Evolutionary conservation across 805 yeast species (phyloP), one percentile per base, ranked within the genome.

Genomic region (Pichia gijzeniarum): DNA sequence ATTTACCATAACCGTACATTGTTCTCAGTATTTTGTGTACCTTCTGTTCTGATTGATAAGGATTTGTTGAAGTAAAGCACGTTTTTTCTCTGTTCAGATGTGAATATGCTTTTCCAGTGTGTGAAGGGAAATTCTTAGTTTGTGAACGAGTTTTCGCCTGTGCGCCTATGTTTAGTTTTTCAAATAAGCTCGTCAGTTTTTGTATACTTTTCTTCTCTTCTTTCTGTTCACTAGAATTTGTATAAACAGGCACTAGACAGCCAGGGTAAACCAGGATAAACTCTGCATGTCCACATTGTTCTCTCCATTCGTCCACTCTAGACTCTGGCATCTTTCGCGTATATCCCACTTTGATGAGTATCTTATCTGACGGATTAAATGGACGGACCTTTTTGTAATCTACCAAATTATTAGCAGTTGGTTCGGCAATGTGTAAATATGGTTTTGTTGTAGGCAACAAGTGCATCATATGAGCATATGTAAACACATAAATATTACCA

Each of bases 401-500:
- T 3, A 52, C 48, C 27, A 45, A 35, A 19, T 43, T 46, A 3
- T 37, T 43, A 8, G 41, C 31, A 18, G 49, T 43, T 3, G 57
- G 68, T 61, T 45, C 64, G 44, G 61, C 58, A 4, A 70, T 66
- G 43, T 68, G 58, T 38, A 77, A 59, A 69, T 72, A 68, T 48
- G 62, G 58, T 37, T 60, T 59, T 25, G 58, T 59, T 10, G 50
- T 43, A 9, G 64, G 65, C 3, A 44, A 47, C 1, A 46, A n/a
- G 1, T 49, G 34, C 17, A 73, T 51, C 45, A 77, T 63, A 40
- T 68, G 70, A 2, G 57, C 50, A 35, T 75, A 57, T 0, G 82
- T 76, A 55, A 74, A 77, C 0, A 76, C 65, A 51, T 77, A 77
- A 25, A 77, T 73, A 54, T 53, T 67, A 0, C 82, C 82, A 8